A percentile compares a stretch with the other conserved stretches of the same genome.
These are phyloP conservation scores for Penicillium ucsense DNA, from an alignment of 495 filamentous ascomycete species.

Conservation along the genomic window DNA sequence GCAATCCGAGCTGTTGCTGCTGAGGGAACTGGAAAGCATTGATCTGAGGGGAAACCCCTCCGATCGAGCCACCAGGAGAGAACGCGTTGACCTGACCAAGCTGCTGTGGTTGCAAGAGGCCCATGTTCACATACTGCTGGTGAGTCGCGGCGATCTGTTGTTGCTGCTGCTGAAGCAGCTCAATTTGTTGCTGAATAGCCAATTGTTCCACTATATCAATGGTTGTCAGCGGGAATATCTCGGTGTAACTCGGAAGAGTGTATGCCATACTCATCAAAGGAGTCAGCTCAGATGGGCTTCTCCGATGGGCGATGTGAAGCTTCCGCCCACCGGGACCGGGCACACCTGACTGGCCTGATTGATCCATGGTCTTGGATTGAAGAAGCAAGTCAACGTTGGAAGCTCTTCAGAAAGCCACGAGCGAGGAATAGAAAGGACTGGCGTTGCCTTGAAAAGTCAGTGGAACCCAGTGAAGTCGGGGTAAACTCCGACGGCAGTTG, in stretches of 20 bases:
- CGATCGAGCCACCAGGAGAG: constrained; percentile 52
- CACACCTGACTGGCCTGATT: constrained; percentile 65
- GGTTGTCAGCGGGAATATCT: too few species aligned
- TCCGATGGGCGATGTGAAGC: constrained; percentile 93
- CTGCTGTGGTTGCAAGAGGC: constrained; percentile 79
- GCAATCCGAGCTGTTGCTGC: constrained; percentile 61
- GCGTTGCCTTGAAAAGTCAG: constrained; percentile 18
- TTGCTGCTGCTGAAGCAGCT: constrained; percentile 94
- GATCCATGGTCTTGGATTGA: constrained; percentile 58
- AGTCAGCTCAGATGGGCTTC: constrained; percentile 95
- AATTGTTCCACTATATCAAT: constrained; percentile 78
- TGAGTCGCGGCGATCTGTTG: constrained; percentile 95
- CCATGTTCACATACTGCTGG: constrained; percentile 96
- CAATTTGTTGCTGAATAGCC: constrained; percentile 96
- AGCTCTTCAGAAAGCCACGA: constrained; percentile 12
- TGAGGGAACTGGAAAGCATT: constrained; percentile 84
- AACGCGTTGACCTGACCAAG: constrained; percentile 57
- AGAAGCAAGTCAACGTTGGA: constrained; percentile 11
- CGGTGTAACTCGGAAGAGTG: not conserved
- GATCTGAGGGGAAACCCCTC: constrained; percentile 72
- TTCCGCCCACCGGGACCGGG: constrained; percentile 79
- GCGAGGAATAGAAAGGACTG: constrained; percentile 13
- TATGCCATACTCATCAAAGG: constrained; percentile 91
- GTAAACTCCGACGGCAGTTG: constrained; percentile 21
- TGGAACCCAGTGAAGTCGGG: constrained; percentile 12